Base-by-base conservation (phyloP, 805 yeast genomes). In the Torulaspora gathmanii region DNA sequence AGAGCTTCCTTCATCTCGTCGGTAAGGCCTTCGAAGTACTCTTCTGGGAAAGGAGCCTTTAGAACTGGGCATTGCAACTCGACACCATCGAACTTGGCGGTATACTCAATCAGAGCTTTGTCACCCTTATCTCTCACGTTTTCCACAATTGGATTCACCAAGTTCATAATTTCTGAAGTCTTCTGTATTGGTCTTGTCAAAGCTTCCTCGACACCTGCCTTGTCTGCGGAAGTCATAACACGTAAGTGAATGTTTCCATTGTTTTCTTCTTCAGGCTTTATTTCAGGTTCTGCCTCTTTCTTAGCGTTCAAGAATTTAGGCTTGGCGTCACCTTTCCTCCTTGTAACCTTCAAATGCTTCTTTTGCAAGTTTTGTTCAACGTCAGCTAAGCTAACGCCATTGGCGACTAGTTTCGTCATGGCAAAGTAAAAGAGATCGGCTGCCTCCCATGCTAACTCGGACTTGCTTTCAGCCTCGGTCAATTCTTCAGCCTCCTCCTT, bases 281-380 rank as follows among this genome's bases (percentile, higher is more conserved):
- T 23, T 9, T 11, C 37, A 12, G 34, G 26, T 13, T 28, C 41
- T 19, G 40, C 13, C 33, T 56, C 56, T 20, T 56, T 52, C 27
- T 48, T 58, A 46, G 56, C 54, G 51, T 73, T 66, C 40, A 80
- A 50, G 67, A 84, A 93, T 62, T 82, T 80, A 19, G 86, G 81
- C 68, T 91, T 91, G 36, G 99, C 98, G 69, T 93, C 96, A 42
- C 99, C 99, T 68, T 82, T 84, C 64, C 99, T 79, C 69, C 99
- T 80, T 2, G 95, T 81, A 47, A 93, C 88, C 68, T 91, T 91
- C 59, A 82, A 69, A 37, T 87, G 77, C 72, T 93, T 93, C 62
- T 82, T 66, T 60, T 87, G 90, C 60, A 93, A 74, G 67, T 91
- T 88, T 54, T 73, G 75, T 69, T 90, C 96, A 36, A 93, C 81